Base-by-base conservation (phyloP, 2,329 filamentous ascomycete genomes). In the Curvularia sp. region DNA sequence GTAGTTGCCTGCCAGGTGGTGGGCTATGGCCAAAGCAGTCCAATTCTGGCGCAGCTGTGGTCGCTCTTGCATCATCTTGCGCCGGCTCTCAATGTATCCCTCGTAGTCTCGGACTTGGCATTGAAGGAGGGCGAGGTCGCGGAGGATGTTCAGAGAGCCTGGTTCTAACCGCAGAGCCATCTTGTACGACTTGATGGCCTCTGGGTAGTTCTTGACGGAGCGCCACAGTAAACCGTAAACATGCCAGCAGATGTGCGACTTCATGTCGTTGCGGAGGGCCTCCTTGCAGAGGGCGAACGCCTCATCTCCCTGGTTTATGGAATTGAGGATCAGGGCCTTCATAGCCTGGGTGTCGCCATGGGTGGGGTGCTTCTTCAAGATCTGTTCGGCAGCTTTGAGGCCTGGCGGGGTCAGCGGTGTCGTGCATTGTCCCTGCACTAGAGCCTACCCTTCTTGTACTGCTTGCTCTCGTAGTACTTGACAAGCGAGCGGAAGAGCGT, bases 181-280 rank as follows among this genome's bases (percentile, higher is more conserved):
- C 77, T 96, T 96, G 84, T 99, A 99, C 58, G 95, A 96, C 84
- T 98, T 98, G 82, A 97, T 97, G 9, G 96, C 94, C 81, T 98
- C 95, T 78, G 98, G 95, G 71, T 96, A 98, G 80, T 99, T 98
- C 85, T 98, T 98, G 75, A 91, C 90, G 49, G 92, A 89, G 51
- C 94, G 89, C 80, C 96, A 98, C 50, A 99, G 85, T 67, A 99
- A 81, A 31, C 96, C 95, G 77, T 98, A 99, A 61, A 99, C 95
- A 79, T 99, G 96, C 95, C 95, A 99, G 84, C 93, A 98, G 72
- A 99, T 93, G 80, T 98, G 94, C 72, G 93, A 97, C 82, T 96
- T 97, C 93, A 99, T 98, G 77, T 98, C 93, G 72, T 93, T 92
- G 67, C 90, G 93, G 70, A 99, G 84, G 33, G 96, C 95, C 66